Percentiles rank a stretch among this genome's conserved stretches.
Conservation (phyloP, 805 yeast genomes). For the Metschnikowia anglica region DNA sequence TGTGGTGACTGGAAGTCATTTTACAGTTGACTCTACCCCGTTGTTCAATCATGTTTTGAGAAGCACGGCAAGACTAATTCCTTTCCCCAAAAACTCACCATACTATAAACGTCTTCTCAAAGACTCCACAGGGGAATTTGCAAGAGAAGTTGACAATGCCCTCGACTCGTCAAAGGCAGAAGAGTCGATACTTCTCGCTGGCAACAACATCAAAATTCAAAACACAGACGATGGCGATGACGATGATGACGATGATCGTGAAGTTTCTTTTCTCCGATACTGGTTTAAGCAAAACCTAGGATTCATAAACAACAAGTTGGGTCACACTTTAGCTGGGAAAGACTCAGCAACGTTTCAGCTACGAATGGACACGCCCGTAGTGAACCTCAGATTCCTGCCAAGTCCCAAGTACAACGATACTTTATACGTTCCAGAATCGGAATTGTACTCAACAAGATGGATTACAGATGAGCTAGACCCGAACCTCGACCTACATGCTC, state of each 20-base stretch:
- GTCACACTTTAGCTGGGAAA: conserved; percentile 23
- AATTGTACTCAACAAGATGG: conserved; percentile 36
- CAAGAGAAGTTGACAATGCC: neutral
- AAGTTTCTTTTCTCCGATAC: conserved; percentile 32
- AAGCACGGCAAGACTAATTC: conserved; percentile 30
- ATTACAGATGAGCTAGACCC: conserved; percentile 23
- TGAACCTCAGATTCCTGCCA: conserved; percentile 35
- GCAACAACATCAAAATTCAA: neutral
- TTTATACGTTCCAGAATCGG: conserved; percentile 35
- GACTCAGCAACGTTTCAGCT: conserved; percentile 36
- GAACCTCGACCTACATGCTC: conserved; percentile 35
- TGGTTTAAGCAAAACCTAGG: conserved; percentile 37
- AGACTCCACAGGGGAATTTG: neutral
- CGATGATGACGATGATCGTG: conserved; percentile 20
- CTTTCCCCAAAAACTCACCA: conserved; percentile 30
- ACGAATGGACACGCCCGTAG: conserved; percentile 29
- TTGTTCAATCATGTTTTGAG: conserved; percentile 33
- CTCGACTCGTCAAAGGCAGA: no score
- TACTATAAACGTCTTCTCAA: conserved; percentile 22
- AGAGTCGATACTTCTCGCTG: no score
- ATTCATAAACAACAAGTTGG: conserved; percentile 34
- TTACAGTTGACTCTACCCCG: conserved; percentile 36
- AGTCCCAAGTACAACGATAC: conserved; percentile 30
- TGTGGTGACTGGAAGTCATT: conserved; percentile 38
- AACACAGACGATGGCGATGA: conserved; percentile 18